Evolutionary conservation across 495 filamentous ascomycete species (phyloP).

Genomic region (Aspergillus incahuasiensis): DNA sequence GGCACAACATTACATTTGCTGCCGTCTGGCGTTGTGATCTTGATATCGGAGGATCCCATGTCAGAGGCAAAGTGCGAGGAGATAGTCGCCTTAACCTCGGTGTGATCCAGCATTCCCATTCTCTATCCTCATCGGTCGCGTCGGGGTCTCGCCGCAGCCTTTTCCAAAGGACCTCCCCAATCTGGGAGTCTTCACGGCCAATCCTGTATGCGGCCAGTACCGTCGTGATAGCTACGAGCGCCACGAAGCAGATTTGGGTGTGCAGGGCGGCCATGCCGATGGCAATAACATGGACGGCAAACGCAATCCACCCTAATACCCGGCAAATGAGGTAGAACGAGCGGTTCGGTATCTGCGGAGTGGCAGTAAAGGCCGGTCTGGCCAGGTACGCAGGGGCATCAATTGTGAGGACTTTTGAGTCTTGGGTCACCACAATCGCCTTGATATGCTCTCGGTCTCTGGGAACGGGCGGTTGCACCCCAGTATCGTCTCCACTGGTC

Average conservation of each 20-base stretch:
- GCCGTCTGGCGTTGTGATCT: too few relatives aligned
- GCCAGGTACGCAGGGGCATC: neutral
- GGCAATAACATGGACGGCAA: neutral
- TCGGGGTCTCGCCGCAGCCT: neutral
- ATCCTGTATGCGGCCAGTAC: neutral
- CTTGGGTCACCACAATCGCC: neutral
- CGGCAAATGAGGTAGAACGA: neutral
- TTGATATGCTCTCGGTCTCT: too few relatives aligned
- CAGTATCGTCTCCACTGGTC: too few relatives aligned
- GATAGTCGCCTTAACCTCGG: neutral
- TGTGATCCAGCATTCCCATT: neutral
- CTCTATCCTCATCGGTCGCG: neutral
- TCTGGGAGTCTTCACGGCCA: neutral
- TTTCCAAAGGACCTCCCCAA: neutral
- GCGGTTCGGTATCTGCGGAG: neutral
- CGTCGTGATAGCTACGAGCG: neutral
- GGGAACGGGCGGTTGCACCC: too few relatives aligned
- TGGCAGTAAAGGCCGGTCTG: neutral
- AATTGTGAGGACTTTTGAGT: neutral
- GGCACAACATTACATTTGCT: too few relatives aligned
- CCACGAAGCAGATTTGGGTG: neutral
- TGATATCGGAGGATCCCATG: too few relatives aligned
- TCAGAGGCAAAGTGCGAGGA: neutral
- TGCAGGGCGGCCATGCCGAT: neutral
- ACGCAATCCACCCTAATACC: neutral